Conservation (phyloP, 352 stramenopile species). For the Phytophthora cajani region DNA sequence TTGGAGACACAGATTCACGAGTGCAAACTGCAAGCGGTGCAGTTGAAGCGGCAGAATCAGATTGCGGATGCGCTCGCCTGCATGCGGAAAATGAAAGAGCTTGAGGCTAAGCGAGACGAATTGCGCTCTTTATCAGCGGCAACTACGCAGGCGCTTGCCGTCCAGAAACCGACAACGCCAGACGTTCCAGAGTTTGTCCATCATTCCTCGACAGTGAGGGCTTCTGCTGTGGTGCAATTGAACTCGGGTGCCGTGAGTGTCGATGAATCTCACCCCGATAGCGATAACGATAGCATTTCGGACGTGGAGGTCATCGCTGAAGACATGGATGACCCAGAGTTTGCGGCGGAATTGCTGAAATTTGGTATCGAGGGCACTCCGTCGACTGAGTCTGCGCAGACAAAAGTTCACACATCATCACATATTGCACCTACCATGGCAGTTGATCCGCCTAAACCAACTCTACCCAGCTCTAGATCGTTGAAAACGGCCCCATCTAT, state of each 20-base stretch:
- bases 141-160: background rate
- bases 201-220: background rate
- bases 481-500: constrained; percentile 44
- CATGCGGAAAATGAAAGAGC: constrained; percentile 67
- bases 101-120: constrained; percentile 46
- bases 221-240: constrained; percentile 13
- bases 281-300: constrained; percentile 26
- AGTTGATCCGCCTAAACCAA: background rate
- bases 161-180: constrained; percentile 1
- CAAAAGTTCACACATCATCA: background rate
- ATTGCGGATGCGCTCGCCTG: constrained; percentile 62
- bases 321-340: constrained; percentile 65
- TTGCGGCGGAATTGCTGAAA: constrained; percentile 52
- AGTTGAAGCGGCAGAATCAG: constrained; percentile 61
- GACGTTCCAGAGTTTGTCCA: constrained; percentile 4
- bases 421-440: background rate
- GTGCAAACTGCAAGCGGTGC: constrained; percentile 54
- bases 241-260: constrained; percentile 20
- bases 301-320: constrained; percentile 64
- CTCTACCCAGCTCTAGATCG: constrained; percentile 18
- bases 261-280: constrained; percentile 4
- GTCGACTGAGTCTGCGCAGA: background rate
- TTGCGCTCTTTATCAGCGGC: constrained; percentile 12
- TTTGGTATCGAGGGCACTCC: constrained; percentile 22
- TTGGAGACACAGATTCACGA: constrained; percentile 57